Evolutionary conservation across 306 rosid species (phyloP).

Genomic region (Lathyrus tuberosus): DNA sequence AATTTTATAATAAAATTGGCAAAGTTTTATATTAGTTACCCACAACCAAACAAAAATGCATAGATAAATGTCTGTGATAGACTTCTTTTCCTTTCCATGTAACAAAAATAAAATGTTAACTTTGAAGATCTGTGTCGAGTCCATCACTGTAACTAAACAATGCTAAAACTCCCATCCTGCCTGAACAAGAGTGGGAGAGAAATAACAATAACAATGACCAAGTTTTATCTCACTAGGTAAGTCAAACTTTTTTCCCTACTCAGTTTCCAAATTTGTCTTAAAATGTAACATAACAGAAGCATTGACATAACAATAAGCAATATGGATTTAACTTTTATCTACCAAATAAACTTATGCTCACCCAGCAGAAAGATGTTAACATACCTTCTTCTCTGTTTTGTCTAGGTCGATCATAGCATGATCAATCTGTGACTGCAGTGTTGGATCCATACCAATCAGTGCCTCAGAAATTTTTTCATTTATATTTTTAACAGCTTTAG

Average conservation of each 20-base stretch:
- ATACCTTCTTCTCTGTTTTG: constrained; percentile 95
- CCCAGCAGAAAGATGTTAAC: not conserved
- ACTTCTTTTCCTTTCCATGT: not conserved
- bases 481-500: constrained; percentile 79
- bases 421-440: constrained; percentile 89
- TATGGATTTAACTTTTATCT: constrained; percentile 24
- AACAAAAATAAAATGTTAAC: constrained; percentile 17
- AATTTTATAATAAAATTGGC: constrained; percentile 1
- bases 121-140: not conserved
- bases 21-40: not conserved
- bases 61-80: not conserved
- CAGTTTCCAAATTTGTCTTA: constrained; percentile 19
- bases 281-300: constrained; percentile 8
- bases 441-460: constrained; percentile 91
- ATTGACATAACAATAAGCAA: constrained; percentile 4
- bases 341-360: constrained; percentile 7
- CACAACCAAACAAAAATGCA: not conserved
- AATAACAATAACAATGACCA: not conserved
- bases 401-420: constrained; percentile 92
- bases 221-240: not conserved
- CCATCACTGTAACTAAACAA: constrained; percentile 20
- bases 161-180: constrained; percentile 9
- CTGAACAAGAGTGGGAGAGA: not conserved
- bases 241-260: constrained; percentile 1
- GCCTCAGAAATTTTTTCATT: constrained; percentile 91